Base-by-base conservation (phyloP, 2,329 filamentous ascomycete species). In the Lanzia echinophila region DNA sequence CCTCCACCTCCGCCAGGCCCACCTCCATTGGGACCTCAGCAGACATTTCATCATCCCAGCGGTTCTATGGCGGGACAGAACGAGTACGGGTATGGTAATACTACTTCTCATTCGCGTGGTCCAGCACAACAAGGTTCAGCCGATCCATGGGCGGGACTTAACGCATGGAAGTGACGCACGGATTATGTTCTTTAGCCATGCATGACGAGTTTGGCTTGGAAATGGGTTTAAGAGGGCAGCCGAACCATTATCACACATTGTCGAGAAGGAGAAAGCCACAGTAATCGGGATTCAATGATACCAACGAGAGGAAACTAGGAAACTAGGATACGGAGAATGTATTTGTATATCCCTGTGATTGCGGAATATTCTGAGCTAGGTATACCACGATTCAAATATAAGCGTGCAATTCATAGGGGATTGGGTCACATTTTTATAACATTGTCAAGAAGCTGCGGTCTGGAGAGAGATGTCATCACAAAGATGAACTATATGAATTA, bases 141-240 rank as follows among this genome's bases (percentile, higher is more conserved):
- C 57, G 83, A 89, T 73, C 85, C 84, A 7, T 89, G 84, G 84
- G 83, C 84, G 15, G 85, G 84, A 4, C 68, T 89, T 61, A 65
- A 63, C 49, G 59, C 62, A 47, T 65, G 63, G 63, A 63, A 63
- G 49, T 65, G 20, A 56, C 47, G 36, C 22, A 28, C 13, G 20
- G 6, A 42, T 10, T 7, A 42, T n/a, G 6, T 42, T 42, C 19
- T 42, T 42, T 3, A 17, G 39, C 19, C 19, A 12, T 24, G 12
- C 19, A 28, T 41, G 17, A 17, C 8, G 43, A n/a, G 39, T 19
- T 22, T 42, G 13, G n/a, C n/a, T 42, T n/a, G 39, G 6, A 38
- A 33, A 45, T 24, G 36, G n/a, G 36, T 17, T 17, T 15, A 39
- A 39, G n/a, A 39, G n/a, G 15, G 7, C 36, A 39, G 11, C 19